Conservation (phyloP, 139 green algal genomes). For the Coelastrella sp. region DNA sequence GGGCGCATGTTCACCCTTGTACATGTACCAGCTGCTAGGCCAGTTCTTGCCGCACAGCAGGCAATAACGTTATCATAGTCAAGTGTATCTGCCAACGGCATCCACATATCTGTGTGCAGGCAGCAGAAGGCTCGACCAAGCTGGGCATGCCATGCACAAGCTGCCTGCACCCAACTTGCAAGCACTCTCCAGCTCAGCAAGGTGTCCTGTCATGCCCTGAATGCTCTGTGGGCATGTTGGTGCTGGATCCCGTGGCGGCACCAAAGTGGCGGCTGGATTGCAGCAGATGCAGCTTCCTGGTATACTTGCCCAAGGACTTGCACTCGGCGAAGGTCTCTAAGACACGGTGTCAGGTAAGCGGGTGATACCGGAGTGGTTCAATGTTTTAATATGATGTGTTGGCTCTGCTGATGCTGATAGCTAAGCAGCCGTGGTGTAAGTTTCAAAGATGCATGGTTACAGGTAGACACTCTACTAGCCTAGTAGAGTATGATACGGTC, state of each 20-base stretch:
- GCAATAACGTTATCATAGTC: too few relatives aligned
- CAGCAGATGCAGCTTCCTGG: constrained; percentile 85
- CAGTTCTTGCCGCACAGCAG: too few relatives aligned
- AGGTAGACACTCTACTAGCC: too few relatives aligned
- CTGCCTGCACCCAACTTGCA: constrained; percentile 85
- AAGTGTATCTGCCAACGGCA: too few relatives aligned
- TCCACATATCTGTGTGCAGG: background rate
- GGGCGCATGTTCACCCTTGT: too few relatives aligned
- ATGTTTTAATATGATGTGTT: too few relatives aligned
- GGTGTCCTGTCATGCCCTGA: constrained; percentile 70
- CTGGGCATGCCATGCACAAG: constrained; percentile 86
- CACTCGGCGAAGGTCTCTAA: constrained; percentile 71
- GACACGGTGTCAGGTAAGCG: constrained; percentile 69
- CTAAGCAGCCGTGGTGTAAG: too few relatives aligned
- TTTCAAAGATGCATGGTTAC: too few relatives aligned
- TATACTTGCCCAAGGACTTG: constrained; percentile 84
- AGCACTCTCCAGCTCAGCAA: constrained; percentile 65
- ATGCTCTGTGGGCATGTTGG: constrained; percentile 71
- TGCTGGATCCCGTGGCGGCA: constrained; percentile 87
- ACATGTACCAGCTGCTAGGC: too few relatives aligned
- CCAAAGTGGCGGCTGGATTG: constrained; percentile 89
- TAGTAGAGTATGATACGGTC: too few relatives aligned
- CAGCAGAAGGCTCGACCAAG: constrained; percentile 52
- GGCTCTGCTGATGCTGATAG: too few relatives aligned
- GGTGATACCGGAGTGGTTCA: background rate